These are phyloP conservation scores for Arabidopsis arenosa DNA, from an alignment of 345 rosid species.

Conservation along the genomic window DNA sequence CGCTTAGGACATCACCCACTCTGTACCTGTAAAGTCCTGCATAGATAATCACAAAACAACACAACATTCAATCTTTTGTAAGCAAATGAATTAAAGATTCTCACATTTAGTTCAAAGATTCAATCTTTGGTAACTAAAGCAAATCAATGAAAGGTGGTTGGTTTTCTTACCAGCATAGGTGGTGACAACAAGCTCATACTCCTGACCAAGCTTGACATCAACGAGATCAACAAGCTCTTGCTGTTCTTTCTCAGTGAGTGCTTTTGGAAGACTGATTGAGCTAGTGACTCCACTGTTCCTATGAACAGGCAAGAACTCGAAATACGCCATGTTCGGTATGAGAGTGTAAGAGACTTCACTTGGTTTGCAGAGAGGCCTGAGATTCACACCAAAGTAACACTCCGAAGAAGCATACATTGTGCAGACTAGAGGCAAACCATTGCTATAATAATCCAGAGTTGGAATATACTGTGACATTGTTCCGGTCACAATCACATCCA, in stretches of 20 bases:
- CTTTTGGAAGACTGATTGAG: conserved; percentile 65
- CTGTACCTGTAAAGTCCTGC: conserved; percentile 83
- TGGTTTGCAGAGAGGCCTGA: conserved; percentile 81
- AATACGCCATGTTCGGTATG: conserved; percentile 92
- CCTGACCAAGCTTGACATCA: conserved; percentile 93
- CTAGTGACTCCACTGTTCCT: conserved; percentile 67
- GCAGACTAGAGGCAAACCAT: conserved; percentile 87
- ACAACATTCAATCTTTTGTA: not conserved
- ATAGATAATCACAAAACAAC: conserved; percentile 24
- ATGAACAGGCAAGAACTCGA: conserved; percentile 88
- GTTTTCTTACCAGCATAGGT: conserved; percentile 80
- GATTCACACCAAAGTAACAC: conserved; percentile 93
- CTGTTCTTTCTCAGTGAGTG: conserved; percentile 84
- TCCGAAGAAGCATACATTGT: conserved; percentile 98
- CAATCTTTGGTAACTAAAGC: not conserved
- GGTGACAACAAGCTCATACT: conserved; percentile 97
- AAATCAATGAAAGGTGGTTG: not conserved
- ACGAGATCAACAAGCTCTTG: conserved; percentile 84
- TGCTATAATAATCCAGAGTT: conserved; percentile 88
- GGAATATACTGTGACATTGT: conserved; percentile 98
- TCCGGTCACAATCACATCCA: conserved; percentile 98
- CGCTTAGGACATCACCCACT: conserved; percentile 95
- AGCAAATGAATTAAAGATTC: not conserved
- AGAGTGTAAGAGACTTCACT: conserved; percentile 90
- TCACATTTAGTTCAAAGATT: not conserved